Evolutionary conservation across 352 stramenopile species (phyloP).

Genomic region (Achlya hypogyna): DNA sequence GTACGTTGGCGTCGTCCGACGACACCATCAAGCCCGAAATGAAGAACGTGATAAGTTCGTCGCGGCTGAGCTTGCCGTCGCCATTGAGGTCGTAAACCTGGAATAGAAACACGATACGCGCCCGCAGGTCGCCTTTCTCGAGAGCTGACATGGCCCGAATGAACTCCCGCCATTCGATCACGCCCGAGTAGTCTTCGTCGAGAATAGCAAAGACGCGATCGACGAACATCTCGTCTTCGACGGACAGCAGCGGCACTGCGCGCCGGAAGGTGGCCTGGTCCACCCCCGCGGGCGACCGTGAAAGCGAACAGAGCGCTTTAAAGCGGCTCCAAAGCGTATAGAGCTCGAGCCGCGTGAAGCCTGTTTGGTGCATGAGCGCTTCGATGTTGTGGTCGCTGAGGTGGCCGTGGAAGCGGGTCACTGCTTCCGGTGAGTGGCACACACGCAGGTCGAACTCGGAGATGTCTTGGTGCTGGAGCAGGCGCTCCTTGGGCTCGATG

Average conservation of each 20-base stretch:
- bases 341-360: slow-evolving; percentile 48
- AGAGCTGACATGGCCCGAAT: slow-evolving; percentile 53
- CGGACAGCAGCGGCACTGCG: slow-evolving; percentile 43
- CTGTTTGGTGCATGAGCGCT: slow-evolving; percentile 34
- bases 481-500: neutral
- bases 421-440: slow-evolving; percentile 27
- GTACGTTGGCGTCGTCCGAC: slow-evolving; percentile 31
- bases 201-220: slow-evolving; percentile 60
- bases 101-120: slow-evolving; percentile 56
- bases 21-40: slow-evolving; percentile 42
- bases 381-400: slow-evolving; percentile 46
- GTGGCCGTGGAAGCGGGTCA: slow-evolving; percentile 44
- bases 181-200: slow-evolving; percentile 46
- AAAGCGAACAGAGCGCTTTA: slow-evolving; percentile 60
- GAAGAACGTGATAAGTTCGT: slow-evolving; percentile 54
- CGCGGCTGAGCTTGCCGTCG: slow-evolving; percentile 45
- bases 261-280: slow-evolving; percentile 61
- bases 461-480: neutral
- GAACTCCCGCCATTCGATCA: slow-evolving; percentile 67
- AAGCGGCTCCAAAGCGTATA: slow-evolving; percentile 63
- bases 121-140: slow-evolving; percentile 44
- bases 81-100: slow-evolving; percentile 67
- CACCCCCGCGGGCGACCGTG: slow-evolving; percentile 30
- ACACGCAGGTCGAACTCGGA: slow-evolving; percentile 20
- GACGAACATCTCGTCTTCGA: slow-evolving; percentile 68